Conservation (phyloP, 1,284 basidiomycete genomes). For the Microbotryum silenes-acaulis region DNA sequence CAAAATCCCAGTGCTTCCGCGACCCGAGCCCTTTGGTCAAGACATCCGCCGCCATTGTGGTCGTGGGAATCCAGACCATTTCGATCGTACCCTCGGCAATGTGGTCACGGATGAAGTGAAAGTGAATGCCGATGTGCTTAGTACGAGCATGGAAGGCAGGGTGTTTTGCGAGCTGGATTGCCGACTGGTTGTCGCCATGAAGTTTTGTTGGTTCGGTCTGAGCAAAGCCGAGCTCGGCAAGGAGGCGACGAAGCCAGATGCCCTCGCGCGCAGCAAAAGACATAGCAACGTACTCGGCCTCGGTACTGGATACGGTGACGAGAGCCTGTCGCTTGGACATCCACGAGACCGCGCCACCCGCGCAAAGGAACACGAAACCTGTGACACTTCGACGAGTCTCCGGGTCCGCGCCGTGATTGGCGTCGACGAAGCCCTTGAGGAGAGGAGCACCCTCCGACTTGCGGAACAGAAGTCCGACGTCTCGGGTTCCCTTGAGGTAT, state of each 20-base stretch:
- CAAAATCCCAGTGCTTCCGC: too few species aligned
- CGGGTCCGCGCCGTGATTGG: constrained; percentile 42
- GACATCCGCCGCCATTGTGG: constrained; percentile 26
- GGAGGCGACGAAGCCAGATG: constrained; percentile 40
- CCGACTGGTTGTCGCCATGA: constrained; percentile 36
- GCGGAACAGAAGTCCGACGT: constrained; percentile 35
- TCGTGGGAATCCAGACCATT: constrained; percentile 25
- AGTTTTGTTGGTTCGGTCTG: constrained; percentile 23
- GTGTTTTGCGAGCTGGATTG: constrained; percentile 32
- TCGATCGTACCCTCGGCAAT: constrained; percentile 16
- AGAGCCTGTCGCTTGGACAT: constrained; percentile 42
- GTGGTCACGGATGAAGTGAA: constrained; percentile 36
- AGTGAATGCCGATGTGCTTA: constrained; percentile 39
- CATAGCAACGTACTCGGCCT: constrained; percentile 46
- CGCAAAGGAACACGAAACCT: constrained; percentile 42
- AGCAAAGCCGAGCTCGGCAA: constrained; percentile 31
- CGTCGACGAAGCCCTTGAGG: constrained; percentile 45
- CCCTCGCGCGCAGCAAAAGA: constrained; percentile 47
- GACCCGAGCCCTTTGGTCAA: constrained; percentile 30
- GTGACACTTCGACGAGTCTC: constrained; percentile 41
- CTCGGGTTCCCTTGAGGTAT: constrained; percentile 50
- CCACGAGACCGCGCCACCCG: constrained; percentile 42
- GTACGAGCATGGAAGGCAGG: constrained; percentile 27
- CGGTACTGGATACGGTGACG: constrained; percentile 41
- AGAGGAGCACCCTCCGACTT: constrained; percentile 1